Evolutionary conservation across 2,329 filamentous ascomycete genomes (phyloP).

Genomic region (Penicillium sp.): DNA sequence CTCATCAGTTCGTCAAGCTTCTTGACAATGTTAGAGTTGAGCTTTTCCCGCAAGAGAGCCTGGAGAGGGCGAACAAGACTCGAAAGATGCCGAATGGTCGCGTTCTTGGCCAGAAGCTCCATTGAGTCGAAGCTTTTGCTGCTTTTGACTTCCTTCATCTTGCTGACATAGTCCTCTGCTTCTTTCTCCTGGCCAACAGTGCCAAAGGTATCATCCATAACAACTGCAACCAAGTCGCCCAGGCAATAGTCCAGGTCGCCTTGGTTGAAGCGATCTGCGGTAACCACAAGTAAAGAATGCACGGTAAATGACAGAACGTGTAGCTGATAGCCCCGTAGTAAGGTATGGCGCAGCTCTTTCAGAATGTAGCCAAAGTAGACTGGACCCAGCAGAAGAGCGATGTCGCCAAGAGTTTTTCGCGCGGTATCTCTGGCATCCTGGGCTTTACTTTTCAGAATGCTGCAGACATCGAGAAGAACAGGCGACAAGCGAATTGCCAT

Average conservation of each 20-base stretch:
- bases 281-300: slow-evolving; percentile 77
- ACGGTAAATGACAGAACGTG: slow-evolving; percentile 94
- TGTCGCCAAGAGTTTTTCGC: slow-evolving; percentile 77
- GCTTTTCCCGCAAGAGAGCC: slow-evolving; percentile 70
- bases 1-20: slow-evolving; percentile 87
- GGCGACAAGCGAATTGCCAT: slow-evolving; percentile 70
- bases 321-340: slow-evolving; percentile 82
- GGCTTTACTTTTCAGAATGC: slow-evolving; percentile 82
- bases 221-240: slow-evolving; percentile 66
- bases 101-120: slow-evolving; percentile 80
- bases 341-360: slow-evolving; percentile 76
- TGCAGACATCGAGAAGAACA: slow-evolving; percentile 84
- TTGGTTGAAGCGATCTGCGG: slow-evolving; percentile 64
- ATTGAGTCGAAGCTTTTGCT: slow-evolving; percentile 98
- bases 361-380: slow-evolving; percentile 87
- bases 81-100: slow-evolving; percentile 67
- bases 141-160: slow-evolving; percentile 96
- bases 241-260: slow-evolving; percentile 90
- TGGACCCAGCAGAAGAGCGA: slow-evolving; percentile 72
- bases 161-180: slow-evolving; percentile 86
- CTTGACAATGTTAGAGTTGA: slow-evolving; percentile 73
- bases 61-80: slow-evolving; percentile 74
- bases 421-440: slow-evolving; percentile 88
- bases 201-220: slow-evolving; percentile 98
- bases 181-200: slow-evolving; percentile 91